These are phyloP conservation scores for Penicillium tannophilum DNA, from an alignment of 495 filamentous ascomycete species.

Conservation along the genomic window DNA sequence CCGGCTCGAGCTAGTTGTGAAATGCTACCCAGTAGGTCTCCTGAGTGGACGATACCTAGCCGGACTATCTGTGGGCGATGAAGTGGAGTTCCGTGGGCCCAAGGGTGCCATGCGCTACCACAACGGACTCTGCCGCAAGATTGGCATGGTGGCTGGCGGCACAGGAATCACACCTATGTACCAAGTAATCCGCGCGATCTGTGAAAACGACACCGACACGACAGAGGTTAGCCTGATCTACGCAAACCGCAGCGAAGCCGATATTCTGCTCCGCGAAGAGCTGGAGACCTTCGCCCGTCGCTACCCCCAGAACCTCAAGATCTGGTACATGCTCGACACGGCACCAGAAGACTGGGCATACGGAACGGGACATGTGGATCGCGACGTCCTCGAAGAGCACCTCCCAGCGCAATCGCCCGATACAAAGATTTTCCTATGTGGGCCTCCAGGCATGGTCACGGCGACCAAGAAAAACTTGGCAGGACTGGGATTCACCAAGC, in stretches of 20 bases:
- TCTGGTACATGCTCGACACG: constrained; percentile 49
- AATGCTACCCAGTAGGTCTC: constrained; percentile 50
- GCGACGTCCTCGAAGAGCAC: constrained; percentile 22
- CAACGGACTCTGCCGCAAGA: constrained; percentile 34
- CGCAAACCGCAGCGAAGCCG: constrained; percentile 42
- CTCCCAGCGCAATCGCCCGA: constrained; percentile 29
- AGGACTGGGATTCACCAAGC: constrained; percentile 11
- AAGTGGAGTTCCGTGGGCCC: constrained; percentile 50
- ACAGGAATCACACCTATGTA: constrained; percentile 62
- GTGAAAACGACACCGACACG: constrained; percentile 49
- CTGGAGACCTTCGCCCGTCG: constrained; percentile 48
- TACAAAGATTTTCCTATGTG: constrained; percentile 43
- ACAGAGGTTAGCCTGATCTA: constrained; percentile 53
- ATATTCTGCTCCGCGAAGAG: constrained; percentile 45
- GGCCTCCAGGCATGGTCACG: constrained; percentile 43
- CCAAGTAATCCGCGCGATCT: constrained; percentile 54
- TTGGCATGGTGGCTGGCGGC: constrained; percentile 56
- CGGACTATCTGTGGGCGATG: constrained; percentile 41
- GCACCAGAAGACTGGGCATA: constrained; percentile 32
- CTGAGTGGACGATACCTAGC: constrained; percentile 51
- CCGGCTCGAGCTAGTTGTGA: constrained; percentile 49
- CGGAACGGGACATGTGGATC: constrained; percentile 32
- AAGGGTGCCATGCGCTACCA: constrained; percentile 50
- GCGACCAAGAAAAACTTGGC: constrained; percentile 34
- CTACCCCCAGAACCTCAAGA: constrained; percentile 44